Evolutionary conservation across 75 land plant genomes (phyloP).

Genomic region (Isoetes taiwanensis): DNA sequence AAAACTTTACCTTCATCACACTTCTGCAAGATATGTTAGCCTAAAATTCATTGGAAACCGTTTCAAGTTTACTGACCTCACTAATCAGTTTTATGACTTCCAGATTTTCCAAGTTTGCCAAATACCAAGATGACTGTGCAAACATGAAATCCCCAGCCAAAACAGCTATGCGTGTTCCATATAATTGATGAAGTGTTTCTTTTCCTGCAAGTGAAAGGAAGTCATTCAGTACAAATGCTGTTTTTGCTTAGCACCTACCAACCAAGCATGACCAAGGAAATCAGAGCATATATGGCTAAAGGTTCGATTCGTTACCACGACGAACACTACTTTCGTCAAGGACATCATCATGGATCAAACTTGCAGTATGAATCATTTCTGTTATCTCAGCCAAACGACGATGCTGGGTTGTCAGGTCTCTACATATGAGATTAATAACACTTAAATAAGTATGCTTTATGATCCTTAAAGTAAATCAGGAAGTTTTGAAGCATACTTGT

Average conservation of each 20-base stretch:
- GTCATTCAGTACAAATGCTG: background rate
- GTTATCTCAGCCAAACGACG: conserved; percentile 88
- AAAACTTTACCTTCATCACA: too few species aligned
- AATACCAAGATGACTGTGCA: conserved; percentile 98
- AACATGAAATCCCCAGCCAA: conserved; percentile 98
- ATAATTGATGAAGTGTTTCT: conserved; percentile 76
- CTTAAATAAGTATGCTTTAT: background rate
- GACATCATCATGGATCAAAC: conserved; percentile 95
- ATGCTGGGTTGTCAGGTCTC: conserved; percentile 65
- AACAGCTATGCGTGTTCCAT: conserved; percentile 88
- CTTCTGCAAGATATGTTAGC: background rate
- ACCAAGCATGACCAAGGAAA: background rate
- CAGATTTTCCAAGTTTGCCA: conserved; percentile 91
- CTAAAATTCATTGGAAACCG: background rate
- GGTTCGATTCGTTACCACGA: too few species aligned
- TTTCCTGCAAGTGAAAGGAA: conserved; percentile 42
- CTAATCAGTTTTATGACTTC: conserved; percentile 98
- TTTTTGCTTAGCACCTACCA: background rate
- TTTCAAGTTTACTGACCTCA: conserved; percentile 43
- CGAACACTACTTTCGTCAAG: conserved; percentile 81
- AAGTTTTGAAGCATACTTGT: conserved; percentile 36
- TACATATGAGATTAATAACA: conserved; percentile 16
- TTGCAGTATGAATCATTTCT: conserved; percentile 99
- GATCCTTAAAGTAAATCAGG: background rate
- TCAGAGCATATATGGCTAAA: background rate